phyloP scores from a whole-genome alignment of 2,329 filamentous ascomycete genomes.

The Botrytis aclada region DNA sequence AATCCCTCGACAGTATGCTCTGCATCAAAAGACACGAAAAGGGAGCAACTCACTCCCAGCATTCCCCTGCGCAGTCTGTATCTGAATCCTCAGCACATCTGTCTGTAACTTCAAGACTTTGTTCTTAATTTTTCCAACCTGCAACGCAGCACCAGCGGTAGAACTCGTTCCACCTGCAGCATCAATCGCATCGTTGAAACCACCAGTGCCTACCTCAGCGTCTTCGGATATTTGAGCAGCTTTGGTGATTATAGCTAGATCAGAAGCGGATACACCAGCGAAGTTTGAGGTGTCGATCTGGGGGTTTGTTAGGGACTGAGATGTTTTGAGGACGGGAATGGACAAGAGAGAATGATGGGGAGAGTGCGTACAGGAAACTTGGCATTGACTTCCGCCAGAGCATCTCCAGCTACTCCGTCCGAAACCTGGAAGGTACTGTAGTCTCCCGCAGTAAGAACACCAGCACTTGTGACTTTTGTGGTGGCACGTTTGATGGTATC shows the following conservation, averaged over 20 bases:
- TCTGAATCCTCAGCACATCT: background rate
- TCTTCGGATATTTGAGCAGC: slow-evolving; percentile 51
- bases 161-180: background rate
- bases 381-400: slow-evolving; percentile 51
- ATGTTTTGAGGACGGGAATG: background rate
- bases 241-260: slow-evolving; percentile 30
- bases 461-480: background rate
- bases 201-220: slow-evolving; percentile 47
- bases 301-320: background rate
- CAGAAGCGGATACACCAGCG: slow-evolving; percentile 43
- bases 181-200: background rate
- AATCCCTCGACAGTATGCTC: background rate
- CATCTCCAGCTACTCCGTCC: slow-evolving; percentile 50
- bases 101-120: background rate
- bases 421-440: slow-evolving; percentile 39
- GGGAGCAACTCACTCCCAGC: background rate
- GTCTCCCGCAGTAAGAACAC: background rate
- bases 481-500: background rate
- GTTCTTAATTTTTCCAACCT: background rate
- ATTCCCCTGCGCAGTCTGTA: background rate
- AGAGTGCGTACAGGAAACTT: slow-evolving; percentile 48
- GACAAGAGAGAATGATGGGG: background rate
- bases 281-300: slow-evolving; percentile 47
- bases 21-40: background rate
- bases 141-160: background rate